phyloP scores from a whole-genome alignment of 2,329 filamentous ascomycete genomes.

The Apiospora malaysiana region DNA sequence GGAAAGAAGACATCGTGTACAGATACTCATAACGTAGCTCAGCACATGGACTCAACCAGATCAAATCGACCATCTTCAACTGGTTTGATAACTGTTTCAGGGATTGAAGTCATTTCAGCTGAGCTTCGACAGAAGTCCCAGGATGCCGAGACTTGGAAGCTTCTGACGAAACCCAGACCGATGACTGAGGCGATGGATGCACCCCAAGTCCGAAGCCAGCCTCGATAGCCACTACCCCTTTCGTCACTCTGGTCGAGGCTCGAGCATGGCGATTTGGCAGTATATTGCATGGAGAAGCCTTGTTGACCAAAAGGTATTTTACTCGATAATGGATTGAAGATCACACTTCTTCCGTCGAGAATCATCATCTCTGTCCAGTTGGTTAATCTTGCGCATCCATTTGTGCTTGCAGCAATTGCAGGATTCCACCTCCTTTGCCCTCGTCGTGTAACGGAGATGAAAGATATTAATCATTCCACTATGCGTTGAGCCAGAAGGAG shows the following conservation, averaged over 20 bases:
- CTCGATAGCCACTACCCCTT: neutral
- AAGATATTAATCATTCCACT: too few relatives aligned
- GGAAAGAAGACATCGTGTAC: neutral
- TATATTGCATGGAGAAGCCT: neutral
- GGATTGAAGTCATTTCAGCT: too few relatives aligned
- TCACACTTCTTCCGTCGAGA: neutral
- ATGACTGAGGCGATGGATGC: too few relatives aligned
- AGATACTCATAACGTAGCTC: neutral
- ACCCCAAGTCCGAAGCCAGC: neutral
- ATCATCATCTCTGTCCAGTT: too few relatives aligned
- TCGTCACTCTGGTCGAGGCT: neutral
- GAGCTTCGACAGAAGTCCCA: neutral
- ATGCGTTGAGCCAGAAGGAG: too few relatives aligned
- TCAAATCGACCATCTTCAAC: neutral
- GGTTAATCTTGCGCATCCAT: neutral
- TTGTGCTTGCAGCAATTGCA: neutral
- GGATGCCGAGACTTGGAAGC: neutral
- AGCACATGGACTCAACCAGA: neutral
- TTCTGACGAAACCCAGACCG: neutral
- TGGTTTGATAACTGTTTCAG: neutral
- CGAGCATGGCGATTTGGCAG: neutral
- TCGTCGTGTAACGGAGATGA: too few relatives aligned
- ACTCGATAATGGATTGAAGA: neutral
- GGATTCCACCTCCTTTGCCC: too few relatives aligned
- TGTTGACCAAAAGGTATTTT: too few relatives aligned